Evolutionary conservation across 192 early-diverging fungal species (phyloP).

Genomic region (Cladochytrium replicatum): DNA sequence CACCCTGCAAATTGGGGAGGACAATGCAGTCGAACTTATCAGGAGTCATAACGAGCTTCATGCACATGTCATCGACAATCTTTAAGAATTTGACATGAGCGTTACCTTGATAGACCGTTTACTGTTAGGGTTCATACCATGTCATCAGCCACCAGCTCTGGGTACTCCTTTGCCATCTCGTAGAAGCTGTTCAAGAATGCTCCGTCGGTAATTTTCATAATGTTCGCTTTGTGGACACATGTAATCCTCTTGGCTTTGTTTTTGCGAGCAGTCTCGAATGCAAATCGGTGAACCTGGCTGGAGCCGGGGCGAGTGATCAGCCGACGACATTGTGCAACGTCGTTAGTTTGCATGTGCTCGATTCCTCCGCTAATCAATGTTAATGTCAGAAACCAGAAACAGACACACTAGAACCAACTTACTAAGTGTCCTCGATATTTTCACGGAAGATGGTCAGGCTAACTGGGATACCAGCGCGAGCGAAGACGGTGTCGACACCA

Average conservation of each 20-base stretch:
- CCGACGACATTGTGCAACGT: constrained; percentile 85
- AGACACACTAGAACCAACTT: too few species aligned
- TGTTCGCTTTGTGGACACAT: constrained; percentile 77
- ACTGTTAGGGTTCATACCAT: too few species aligned
- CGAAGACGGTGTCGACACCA: constrained; percentile 81
- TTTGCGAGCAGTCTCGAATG: constrained; percentile 62
- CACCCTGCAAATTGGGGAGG: constrained; percentile 91
- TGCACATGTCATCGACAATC: constrained; percentile 34
- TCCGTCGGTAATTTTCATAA: constrained; percentile 74
- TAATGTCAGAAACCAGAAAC: too few species aligned
- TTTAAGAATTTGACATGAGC: background rate
- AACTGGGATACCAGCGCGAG: constrained; percentile 42
- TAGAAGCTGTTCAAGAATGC: constrained; percentile 79
- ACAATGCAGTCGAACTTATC: constrained; percentile 59
- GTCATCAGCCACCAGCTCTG: constrained; percentile 75
- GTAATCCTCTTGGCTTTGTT: constrained; percentile 64
- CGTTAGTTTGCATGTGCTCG: constrained; percentile 52
- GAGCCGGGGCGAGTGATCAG: constrained; percentile 79
- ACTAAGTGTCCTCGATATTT: constrained; percentile 66
- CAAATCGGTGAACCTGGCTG: constrained; percentile 66
- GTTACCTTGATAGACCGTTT: constrained; percentile 61
- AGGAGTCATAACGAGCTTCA: constrained; percentile 55
- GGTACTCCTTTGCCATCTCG: constrained; percentile 72
- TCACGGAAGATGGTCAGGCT: constrained; percentile 26
- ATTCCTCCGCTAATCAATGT: too few species aligned